phyloP scores from a whole-genome alignment of 23 red algal species.

The Gracilariopsis chorda region DNA sequence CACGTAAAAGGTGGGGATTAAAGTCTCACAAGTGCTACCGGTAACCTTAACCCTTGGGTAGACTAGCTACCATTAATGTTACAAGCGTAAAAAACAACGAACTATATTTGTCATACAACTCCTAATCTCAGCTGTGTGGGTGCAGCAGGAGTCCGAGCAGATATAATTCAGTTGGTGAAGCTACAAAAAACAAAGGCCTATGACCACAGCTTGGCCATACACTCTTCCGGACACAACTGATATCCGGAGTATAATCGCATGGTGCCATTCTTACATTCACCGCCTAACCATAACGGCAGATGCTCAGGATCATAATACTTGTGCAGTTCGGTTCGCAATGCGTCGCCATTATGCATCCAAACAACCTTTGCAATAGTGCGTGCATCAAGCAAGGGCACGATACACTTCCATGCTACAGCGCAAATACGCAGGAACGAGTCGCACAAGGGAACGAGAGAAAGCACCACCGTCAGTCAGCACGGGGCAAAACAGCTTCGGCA shows the following conservation, averaged over 20 bases:
- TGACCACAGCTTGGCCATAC: neutral
- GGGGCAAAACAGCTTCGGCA: neutral
- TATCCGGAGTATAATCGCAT: constrained; percentile 3
- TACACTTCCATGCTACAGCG: constrained; percentile 25
- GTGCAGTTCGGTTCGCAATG: neutral
- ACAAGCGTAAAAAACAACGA: no score
- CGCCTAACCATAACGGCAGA: constrained; percentile 25
- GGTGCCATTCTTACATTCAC: neutral
- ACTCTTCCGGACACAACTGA: constrained; percentile 13
- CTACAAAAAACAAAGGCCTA: no score
- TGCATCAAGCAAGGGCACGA: constrained; percentile 19
- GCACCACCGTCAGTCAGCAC: neutral
- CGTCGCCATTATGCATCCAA: neutral
- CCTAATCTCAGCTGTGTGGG: no score
- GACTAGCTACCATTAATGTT: no score
- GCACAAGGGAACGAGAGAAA: neutral
- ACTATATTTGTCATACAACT: no score
- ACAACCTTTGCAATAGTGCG: constrained; percentile 32
- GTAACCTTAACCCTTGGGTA: no score
- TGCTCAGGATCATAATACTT: constrained; percentile 3
- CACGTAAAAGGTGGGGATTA: no score
- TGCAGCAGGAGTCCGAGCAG: no score
- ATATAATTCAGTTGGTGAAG: no score
- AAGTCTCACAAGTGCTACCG: no score
- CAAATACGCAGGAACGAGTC: neutral